Percentiles rank a stretch among this genome's conserved stretches.
These are phyloP conservation scores for Mucor plumbeus DNA, from an alignment of 371 early-diverging fungal species.

Conservation along the genomic window DNA sequence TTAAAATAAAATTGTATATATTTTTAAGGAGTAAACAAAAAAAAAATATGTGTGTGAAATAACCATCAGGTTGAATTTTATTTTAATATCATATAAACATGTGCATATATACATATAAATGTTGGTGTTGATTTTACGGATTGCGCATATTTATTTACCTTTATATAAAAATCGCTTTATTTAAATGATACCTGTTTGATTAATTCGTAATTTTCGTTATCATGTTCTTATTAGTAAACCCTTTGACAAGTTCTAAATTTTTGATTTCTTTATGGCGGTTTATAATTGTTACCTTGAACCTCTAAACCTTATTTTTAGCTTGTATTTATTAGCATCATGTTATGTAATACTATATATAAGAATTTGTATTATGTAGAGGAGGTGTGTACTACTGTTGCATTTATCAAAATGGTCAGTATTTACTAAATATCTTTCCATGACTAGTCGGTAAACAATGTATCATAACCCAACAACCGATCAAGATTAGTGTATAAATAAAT, in stretches of 20 bases:
- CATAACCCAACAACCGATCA: neutral
- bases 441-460: too few species aligned
- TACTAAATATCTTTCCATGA: too few species aligned
- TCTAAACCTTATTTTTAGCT: neutral
- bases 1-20: neutral
- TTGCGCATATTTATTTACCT: conserved; percentile 3
- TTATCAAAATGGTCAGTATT: neutral
- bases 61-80: conserved; percentile 5
- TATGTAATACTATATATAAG: neutral
- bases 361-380: neutral
- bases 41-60: neutral
- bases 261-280: too few species aligned
- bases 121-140: conserved; percentile 8
- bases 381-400: neutral
- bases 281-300: neutral
- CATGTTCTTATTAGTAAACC: too few species aligned
- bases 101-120: neutral
- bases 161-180: neutral
- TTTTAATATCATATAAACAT: conserved; percentile 6
- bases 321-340: too few species aligned
- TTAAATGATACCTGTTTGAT: neutral
- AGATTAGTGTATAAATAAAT: neutral
- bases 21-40: neutral
- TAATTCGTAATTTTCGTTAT: too few species aligned
- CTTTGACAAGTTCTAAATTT: neutral